Percentiles rank a stretch among this genome's conserved stretches.
Evolutionary conservation across 768 basidiomycete genomes (phyloP).

Genomic region (Amanita inopinata): DNA sequence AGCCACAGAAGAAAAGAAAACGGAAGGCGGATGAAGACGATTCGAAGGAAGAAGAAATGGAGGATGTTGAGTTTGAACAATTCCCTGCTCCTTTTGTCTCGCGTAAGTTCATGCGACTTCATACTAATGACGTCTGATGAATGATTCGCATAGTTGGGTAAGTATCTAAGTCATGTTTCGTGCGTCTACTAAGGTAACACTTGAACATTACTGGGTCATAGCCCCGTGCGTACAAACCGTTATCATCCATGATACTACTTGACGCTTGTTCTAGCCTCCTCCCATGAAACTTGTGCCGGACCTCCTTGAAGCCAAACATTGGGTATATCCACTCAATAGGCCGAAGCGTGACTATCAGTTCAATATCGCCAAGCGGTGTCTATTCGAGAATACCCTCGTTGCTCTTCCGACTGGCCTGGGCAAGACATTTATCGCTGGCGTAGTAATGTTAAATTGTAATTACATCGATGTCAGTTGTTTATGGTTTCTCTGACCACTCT

Average conservation of each 20-base stretch:
- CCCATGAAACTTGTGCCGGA: conserved; percentile 76
- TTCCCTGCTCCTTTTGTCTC: conserved; percentile 73
- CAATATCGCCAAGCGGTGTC: conserved; percentile 77
- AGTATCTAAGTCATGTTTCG: too few species aligned
- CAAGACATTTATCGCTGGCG: conserved; percentile 97
- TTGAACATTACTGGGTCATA: conserved; percentile 9
- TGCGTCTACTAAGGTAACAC: background rate
- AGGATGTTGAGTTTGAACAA: conserved; percentile 65
- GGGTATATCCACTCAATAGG: conserved; percentile 87
- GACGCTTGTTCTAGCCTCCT: conserved; percentile 36
- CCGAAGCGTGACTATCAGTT: conserved; percentile 90
- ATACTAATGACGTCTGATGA: background rate
- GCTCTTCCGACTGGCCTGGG: conserved; percentile 93
- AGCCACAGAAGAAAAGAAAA: conserved; percentile 39
- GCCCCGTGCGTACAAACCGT: conserved; percentile 21
- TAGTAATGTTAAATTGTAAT: conserved; percentile 85
- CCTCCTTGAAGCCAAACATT: conserved; percentile 69
- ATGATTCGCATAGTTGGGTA: conserved; percentile 37
- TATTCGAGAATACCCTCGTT: conserved; percentile 91
- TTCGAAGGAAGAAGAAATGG: conserved; percentile 49
- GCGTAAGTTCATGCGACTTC: conserved; percentile 32
- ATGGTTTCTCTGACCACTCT: conserved; percentile 5
- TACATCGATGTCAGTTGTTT: background rate
- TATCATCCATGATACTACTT: background rate
- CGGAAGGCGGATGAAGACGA: conserved; percentile 36